Conservation (phyloP, 2,329 filamentous ascomycete species). For the Colletotrichum sp. region DNA sequence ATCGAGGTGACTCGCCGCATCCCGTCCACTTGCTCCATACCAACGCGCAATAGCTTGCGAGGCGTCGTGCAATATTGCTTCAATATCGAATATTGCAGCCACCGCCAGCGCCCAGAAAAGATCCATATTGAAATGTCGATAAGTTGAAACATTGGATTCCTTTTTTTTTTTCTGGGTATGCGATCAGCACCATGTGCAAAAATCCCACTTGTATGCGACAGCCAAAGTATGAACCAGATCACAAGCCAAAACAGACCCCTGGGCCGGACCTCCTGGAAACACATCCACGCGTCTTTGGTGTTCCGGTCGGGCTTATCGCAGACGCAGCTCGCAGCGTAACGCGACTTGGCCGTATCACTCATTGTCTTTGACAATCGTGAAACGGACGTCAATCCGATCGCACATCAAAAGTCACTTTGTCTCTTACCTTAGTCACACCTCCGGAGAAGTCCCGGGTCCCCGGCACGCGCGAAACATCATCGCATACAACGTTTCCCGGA, state of each 20-base stretch:
- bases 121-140: background rate
- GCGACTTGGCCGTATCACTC: background rate
- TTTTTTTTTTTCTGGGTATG: background rate
- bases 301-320: background rate
- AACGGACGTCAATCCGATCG: background rate
- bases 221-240: background rate
- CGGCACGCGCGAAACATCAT: background rate
- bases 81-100: background rate
- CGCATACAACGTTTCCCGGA: background rate
- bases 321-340: background rate
- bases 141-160: background rate
- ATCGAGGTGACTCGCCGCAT: background rate
- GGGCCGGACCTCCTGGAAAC: background rate
- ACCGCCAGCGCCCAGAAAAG: background rate
- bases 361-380: background rate
- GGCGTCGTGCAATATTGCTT: background rate
- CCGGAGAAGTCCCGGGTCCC: background rate
- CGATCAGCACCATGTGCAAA: background rate
- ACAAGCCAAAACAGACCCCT: slow-evolving; percentile 15
- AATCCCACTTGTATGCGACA: slow-evolving; percentile 1
- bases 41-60: background rate
- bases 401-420: background rate
- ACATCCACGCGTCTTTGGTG: background rate
- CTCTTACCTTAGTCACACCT: background rate
- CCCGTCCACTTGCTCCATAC: background rate